A percentile compares a stretch with the other conserved stretches of the same genome.
phyloP scores from a whole-genome alignment of 768 basidiomycete species.

The Phanerochaete sordida region DNA sequence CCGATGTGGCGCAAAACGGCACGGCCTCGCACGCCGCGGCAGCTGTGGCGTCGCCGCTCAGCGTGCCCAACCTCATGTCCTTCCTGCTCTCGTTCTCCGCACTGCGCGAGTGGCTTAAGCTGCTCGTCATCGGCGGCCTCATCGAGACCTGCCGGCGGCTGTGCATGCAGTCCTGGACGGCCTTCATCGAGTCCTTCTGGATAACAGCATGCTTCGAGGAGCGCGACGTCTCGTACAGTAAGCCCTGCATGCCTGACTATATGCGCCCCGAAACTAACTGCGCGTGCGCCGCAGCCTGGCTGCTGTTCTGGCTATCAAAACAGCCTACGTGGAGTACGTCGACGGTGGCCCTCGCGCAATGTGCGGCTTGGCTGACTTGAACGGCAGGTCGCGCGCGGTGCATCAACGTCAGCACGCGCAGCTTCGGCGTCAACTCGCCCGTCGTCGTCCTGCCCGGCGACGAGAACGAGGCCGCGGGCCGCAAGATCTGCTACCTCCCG shows the following conservation, averaged over 20 bases:
- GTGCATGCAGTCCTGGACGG: conserved; percentile 40
- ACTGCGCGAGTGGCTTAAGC: conserved; percentile 59
- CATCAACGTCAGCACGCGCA: conserved; percentile 46
- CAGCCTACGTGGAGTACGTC: conserved; percentile 57
- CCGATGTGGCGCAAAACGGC: not conserved
- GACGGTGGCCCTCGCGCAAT: not conserved
- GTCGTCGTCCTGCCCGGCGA: conserved; percentile 24
- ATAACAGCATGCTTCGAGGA: conserved; percentile 61
- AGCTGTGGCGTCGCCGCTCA: conserved; percentile 1
- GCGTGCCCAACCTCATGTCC: conserved; percentile 30
- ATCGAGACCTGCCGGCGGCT: conserved; percentile 57
- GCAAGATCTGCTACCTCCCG: conserved; percentile 40
- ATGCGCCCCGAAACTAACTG: too few relatives aligned
- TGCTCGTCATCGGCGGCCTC: conserved; percentile 58
- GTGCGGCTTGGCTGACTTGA: not conserved
- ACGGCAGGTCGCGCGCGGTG: conserved; percentile 39
- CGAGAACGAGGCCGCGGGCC: conserved; percentile 7
- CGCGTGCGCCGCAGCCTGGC: conserved; percentile 50
- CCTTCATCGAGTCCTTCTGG: conserved; percentile 49
- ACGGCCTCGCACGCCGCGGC: conserved; percentile 14
- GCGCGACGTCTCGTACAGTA: conserved; percentile 54
- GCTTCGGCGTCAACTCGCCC: conserved; percentile 33
- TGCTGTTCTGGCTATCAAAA: conserved; percentile 65
- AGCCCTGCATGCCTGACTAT: too few relatives aligned
- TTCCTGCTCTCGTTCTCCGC: conserved; percentile 52